Evolutionary conservation across 1,139 yeast genomes (phyloP).

Genomic region (Trichomonascaceae sp.): DNA sequence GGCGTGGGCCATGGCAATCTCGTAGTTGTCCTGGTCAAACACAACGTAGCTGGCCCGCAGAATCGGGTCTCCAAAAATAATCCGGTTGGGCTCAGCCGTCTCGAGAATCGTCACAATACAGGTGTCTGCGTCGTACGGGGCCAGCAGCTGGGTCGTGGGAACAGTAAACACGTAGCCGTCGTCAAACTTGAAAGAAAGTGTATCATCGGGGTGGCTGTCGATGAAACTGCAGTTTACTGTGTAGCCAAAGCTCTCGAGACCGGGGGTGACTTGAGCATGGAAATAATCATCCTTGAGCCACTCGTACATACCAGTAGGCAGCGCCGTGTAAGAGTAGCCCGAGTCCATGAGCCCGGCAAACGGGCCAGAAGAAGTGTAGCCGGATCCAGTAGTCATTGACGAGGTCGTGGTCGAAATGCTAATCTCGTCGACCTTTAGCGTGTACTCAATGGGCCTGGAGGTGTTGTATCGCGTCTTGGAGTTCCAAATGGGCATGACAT

Average conservation of each 20-base stretch:
- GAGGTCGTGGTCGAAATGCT: conserved; percentile 9
- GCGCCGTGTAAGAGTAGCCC: conserved; percentile 19
- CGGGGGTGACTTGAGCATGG: conserved; percentile 6
- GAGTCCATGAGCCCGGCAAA: conserved; percentile 32
- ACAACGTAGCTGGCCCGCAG: conserved; percentile 42
- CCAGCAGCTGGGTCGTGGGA: conserved; percentile 7
- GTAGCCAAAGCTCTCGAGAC: conserved; percentile 6
- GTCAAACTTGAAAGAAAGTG: conserved; percentile 8
- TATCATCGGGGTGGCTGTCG: conserved; percentile 3
- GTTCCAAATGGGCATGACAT: conserved; percentile 16
- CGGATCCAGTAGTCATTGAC: too few species aligned
- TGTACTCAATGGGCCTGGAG: conserved; percentile 8
- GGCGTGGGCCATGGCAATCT: conserved; percentile 52
- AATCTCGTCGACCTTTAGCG: conserved; percentile 6
- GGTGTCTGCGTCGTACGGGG: conserved; percentile 4
- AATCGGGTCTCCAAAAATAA: conserved; percentile 38
- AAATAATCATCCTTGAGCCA: conserved; percentile 5
- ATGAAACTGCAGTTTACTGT: conserved; percentile 6
- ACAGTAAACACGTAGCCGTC: conserved; percentile 7
- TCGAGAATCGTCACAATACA: neutral
- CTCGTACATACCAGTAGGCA: conserved; percentile 4
- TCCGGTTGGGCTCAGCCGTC: neutral
- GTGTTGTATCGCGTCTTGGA: conserved; percentile 5
- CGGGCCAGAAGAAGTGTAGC: too few species aligned
- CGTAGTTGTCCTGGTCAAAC: conserved; percentile 38